Evolutionary conservation across 257 asterid genomes (phyloP).

Genomic region (Primulina eburnea): DNA sequence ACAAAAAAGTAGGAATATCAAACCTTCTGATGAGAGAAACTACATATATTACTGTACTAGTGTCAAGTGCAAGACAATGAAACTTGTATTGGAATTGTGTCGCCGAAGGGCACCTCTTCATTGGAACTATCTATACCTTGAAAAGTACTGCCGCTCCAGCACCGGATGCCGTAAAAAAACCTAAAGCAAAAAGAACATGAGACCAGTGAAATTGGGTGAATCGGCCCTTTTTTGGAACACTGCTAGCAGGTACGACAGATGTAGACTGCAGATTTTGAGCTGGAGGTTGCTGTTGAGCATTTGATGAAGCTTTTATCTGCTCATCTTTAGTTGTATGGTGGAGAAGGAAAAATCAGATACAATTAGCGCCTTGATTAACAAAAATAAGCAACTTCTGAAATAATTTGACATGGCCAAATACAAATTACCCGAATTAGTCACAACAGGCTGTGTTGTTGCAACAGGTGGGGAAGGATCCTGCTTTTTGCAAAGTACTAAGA

Average conservation of each 20-base stretch:
- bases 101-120: slow-evolving; percentile 12
- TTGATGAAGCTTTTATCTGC: slow-evolving; percentile 44
- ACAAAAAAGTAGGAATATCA: slow-evolving; percentile 24
- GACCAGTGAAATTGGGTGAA: slow-evolving; percentile 73
- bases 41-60: slow-evolving; percentile 7
- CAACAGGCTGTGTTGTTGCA: slow-evolving; percentile 47
- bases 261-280: slow-evolving; percentile 50
- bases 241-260: slow-evolving; percentile 39
- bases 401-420: neutral
- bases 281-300: slow-evolving; percentile 50
- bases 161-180: slow-evolving; percentile 75
- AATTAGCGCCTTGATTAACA: slow-evolving; percentile 7
- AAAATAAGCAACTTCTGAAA: slow-evolving; percentile 18
- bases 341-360: slow-evolving; percentile 25
- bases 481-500: slow-evolving; percentile 24
- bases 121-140: slow-evolving; percentile 50
- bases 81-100: neutral
- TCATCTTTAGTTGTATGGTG: slow-evolving; percentile 43
- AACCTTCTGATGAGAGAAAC: slow-evolving; percentile 19
- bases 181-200: slow-evolving; percentile 76
- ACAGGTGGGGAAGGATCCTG: slow-evolving; percentile 77
- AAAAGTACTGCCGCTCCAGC: slow-evolving; percentile 77
- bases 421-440: slow-evolving; percentile 56
- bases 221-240: slow-evolving; percentile 43
- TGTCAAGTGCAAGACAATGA: slow-evolving; percentile 6